Evolutionary conservation across 1,284 basidiomycete species (phyloP).

Genomic region (Cystobasidium pallidum): DNA sequence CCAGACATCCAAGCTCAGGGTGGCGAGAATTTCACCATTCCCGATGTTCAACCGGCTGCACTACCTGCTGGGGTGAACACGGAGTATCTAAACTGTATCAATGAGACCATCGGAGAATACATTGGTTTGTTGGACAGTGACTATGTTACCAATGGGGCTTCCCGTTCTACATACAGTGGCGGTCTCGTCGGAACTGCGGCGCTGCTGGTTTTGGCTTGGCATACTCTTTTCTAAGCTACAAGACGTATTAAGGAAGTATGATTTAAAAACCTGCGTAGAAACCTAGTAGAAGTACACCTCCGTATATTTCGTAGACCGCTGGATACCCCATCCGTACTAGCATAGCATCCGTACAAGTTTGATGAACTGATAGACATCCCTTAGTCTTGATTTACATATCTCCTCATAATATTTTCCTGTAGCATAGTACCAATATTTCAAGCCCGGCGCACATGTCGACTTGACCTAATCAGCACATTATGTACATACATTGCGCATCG

Average conservation of each 20-base stretch:
- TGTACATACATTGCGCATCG: too few relatives aligned
- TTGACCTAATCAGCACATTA: too few relatives aligned
- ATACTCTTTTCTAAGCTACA: slow-evolving; percentile 5
- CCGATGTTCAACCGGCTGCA: slow-evolving; percentile 58
- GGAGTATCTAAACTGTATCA: slow-evolving; percentile 63
- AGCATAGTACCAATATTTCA: neutral
- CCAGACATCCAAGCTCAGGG: slow-evolving; percentile 59
- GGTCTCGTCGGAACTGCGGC: slow-evolving; percentile 11
- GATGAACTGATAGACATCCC: too few relatives aligned
- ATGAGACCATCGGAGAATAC: slow-evolving; percentile 63
- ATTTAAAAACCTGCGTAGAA: too few relatives aligned
- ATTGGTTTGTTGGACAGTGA: slow-evolving; percentile 43
- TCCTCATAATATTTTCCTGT: neutral
- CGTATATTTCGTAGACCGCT: too few relatives aligned
- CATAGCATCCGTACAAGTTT: too few relatives aligned
- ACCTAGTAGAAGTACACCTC: too few relatives aligned
- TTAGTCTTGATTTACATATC: too few relatives aligned
- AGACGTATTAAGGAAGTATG: too few relatives aligned
- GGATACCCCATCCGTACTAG: too few relatives aligned
- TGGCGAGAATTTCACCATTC: slow-evolving; percentile 54
- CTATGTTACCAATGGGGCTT: slow-evolving; percentile 27
- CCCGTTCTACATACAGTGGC: neutral
- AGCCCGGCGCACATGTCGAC: neutral
- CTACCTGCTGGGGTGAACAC: slow-evolving; percentile 61
- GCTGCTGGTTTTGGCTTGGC: slow-evolving; percentile 5